Base-by-base conservation (phyloP, 2,329 filamentous ascomycete genomes). In the Arthrobotrys conoides region DNA sequence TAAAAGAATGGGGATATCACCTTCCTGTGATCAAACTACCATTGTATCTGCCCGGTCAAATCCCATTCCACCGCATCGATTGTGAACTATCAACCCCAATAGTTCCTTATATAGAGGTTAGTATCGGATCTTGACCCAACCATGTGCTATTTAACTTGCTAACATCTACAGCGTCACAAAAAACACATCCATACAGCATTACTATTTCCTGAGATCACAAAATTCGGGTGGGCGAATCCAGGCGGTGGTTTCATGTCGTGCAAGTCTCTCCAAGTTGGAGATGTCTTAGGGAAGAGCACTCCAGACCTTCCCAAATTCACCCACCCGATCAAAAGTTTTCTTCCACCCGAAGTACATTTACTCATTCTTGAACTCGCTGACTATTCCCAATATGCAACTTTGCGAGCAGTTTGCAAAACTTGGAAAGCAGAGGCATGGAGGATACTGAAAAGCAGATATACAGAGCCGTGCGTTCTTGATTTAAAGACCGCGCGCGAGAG, bases 21-120 rank as follows among this genome's bases (percentile, higher is more conserved):
- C 12, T 61, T 12, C 57, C 57, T 16, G 44, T 44, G 57, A 61
- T 61, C 36, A 61, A 61, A n/a, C 57, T 61, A 2, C 57, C 57
- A 10, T n/a, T 61, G 5, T 61, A 61, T 18, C 20, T 44, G 10
- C 20, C 36, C 6, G 57, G 57, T 10, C 57, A 44, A 9, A 44
- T 36, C 12, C 57, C 57, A 3, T 61, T 61, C 22, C 33, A 27
- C n/a, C 57, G 36, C 4, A 14, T 61, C n/a, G 57, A 61, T 36
- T 61, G 57, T 18, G 57, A 61, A 41, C 36, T 61, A 61, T 61
- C 33, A 5, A 61, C 36, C 5, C 18, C 57, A 3, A 27, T 44
- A 44, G 14, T 61, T 2, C 57, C 57, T 61, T 61, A 44, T 12
- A 27, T 10, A 44, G 36, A 44, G 57, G 57, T 44, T n/a, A 24